phyloP scores from a whole-genome alignment of 2,329 filamentous ascomycete genomes.

The Aureobasidium melanogenum region DNA sequence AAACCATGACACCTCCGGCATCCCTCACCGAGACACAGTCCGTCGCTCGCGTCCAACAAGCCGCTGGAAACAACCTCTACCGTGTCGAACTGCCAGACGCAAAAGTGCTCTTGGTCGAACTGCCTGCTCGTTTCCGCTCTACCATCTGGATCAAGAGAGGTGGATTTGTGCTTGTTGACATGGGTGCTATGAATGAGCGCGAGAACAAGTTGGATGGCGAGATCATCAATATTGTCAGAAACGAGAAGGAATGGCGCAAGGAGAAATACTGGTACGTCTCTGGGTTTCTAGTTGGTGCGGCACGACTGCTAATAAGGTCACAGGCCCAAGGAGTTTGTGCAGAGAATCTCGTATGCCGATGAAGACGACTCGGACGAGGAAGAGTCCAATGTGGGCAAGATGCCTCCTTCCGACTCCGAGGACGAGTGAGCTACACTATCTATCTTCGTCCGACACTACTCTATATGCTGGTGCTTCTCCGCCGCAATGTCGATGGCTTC shows the following conservation, averaged over 20 bases:
- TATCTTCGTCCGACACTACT: slow-evolving; percentile 2
- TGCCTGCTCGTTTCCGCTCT: slow-evolving; percentile 77
- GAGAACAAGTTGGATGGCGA: slow-evolving; percentile 77
- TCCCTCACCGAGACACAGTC: slow-evolving; percentile 43
- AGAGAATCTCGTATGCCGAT: slow-evolving; percentile 48
- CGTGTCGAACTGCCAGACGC: slow-evolving; percentile 62
- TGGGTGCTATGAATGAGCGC: slow-evolving; percentile 51
- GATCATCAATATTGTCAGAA: slow-evolving; percentile 85
- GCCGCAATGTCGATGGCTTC: slow-evolving; percentile 23
- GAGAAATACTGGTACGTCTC: slow-evolving; percentile 61
- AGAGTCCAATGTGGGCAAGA: slow-evolving; percentile 71
- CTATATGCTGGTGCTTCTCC: slow-evolving; percentile 13
- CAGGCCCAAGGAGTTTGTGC: slow-evolving; percentile 34
- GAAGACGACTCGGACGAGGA: slow-evolving; percentile 62
- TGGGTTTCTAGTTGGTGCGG: no score
- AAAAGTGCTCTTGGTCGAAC: slow-evolving; percentile 63
- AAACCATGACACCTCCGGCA: slow-evolving; percentile 54
- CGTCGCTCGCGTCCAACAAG: slow-evolving; percentile 70
- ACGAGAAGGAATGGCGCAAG: slow-evolving; percentile 89
- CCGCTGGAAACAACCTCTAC: slow-evolving; percentile 85
- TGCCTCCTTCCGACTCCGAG: slow-evolving; percentile 75
- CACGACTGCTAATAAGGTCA: neutral
- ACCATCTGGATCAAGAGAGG: slow-evolving; percentile 90
- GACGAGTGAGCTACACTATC: slow-evolving; percentile 36
- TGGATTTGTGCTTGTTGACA: slow-evolving; percentile 78